Percentiles rank a stretch among this genome's conserved stretches.
phyloP scores from a whole-genome alignment of 116 monocot species.

The Phalaenopsis hybrid region DNA sequence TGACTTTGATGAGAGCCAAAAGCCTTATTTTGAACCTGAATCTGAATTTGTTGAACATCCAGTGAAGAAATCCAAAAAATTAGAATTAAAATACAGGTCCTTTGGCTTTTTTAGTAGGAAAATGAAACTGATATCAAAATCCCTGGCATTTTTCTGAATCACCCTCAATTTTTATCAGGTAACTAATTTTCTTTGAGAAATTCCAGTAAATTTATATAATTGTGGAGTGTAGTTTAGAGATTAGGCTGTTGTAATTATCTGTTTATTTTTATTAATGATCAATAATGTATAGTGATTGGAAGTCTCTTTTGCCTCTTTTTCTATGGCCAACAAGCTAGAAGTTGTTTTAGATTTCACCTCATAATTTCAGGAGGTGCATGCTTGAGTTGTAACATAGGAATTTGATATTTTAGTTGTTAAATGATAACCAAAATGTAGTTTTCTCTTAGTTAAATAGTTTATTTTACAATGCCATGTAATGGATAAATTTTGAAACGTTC shows the following conservation, averaged over 20 bases:
- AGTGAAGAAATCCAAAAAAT: constrained; percentile 6
- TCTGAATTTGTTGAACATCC: constrained; percentile 12
- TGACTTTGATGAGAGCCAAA: constrained; percentile 21
- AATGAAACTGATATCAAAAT: constrained; percentile 20
- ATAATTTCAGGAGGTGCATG: not conserved
- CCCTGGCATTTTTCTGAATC: constrained; percentile 20
- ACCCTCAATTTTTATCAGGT: not conserved
- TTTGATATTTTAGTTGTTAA: no score
- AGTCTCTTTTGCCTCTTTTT: not conserved
- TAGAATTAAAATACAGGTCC: constrained; percentile 16
- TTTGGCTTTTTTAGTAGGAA: constrained; percentile 42
- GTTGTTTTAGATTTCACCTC: no score
- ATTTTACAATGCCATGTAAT: no score
- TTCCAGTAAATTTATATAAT: no score
- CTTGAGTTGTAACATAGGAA: not conserved
- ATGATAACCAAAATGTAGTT: no score
- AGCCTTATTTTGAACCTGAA: constrained; percentile 6
- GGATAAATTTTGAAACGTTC: no score
- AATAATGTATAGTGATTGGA: not conserved
- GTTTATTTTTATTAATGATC: not conserved
- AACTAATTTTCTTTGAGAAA: not conserved
- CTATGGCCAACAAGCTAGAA: no score
- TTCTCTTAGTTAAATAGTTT: no score
- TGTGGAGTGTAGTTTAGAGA: not conserved
- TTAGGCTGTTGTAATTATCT: not conserved